Evolutionary conservation across 305 asterid species (phyloP).

Genomic region (Stenogyne calaminthoides): DNA sequence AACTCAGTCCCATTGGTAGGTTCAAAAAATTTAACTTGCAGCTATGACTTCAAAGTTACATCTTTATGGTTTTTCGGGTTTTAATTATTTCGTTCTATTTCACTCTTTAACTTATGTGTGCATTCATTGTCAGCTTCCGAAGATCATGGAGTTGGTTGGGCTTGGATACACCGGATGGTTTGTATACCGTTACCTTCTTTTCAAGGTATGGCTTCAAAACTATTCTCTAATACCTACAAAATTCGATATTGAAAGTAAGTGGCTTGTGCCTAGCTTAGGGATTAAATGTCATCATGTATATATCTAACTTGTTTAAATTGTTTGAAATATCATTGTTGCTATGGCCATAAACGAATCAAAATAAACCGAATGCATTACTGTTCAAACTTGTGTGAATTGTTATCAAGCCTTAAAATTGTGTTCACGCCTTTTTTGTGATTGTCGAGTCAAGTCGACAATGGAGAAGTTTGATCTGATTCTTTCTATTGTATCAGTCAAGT

Average conservation of each 20-base stretch:
- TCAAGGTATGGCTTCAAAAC: constrained; percentile 61
- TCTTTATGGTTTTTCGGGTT: neutral
- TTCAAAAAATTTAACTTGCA: neutral
- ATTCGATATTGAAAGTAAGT: neutral
- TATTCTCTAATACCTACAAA: too few relatives aligned
- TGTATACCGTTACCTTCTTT: constrained; percentile 96
- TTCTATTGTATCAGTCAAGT: constrained; percentile 57
- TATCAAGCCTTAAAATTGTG: too few relatives aligned
- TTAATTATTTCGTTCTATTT: neutral
- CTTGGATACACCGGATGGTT: constrained; percentile 99
- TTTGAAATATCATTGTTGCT: too few relatives aligned
- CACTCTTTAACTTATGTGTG: neutral
- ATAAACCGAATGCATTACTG: too few relatives aligned
- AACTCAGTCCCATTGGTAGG: constrained; percentile 95
- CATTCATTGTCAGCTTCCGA: constrained; percentile 65
- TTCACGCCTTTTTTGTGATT: too few relatives aligned
- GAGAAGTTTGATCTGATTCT: neutral
- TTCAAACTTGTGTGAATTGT: too few relatives aligned
- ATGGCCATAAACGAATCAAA: neutral
- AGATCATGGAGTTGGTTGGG: constrained; percentile 94
- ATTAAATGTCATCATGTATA: too few relatives aligned
- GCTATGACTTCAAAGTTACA: too few relatives aligned
- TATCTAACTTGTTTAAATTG: neutral
- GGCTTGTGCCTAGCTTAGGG: neutral
- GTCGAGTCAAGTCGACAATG: neutral